phyloP scores from a whole-genome alignment of 1,284 basidiomycete species.

The Leccinum subspadiceum region DNA sequence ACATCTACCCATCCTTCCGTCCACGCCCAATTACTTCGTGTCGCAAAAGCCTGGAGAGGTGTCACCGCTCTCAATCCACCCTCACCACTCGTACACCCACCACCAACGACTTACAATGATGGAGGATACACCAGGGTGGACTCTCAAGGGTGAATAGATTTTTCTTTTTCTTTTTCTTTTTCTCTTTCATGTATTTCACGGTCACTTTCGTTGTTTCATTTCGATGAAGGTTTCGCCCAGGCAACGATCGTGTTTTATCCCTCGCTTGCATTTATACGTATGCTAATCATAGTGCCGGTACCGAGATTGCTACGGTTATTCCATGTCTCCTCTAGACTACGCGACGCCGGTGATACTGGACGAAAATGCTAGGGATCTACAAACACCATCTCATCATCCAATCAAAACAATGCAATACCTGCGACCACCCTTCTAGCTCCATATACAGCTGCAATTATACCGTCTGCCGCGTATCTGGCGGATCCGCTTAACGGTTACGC shows the following conservation, averaged over 20 bases:
- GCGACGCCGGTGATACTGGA: conserved; percentile 32
- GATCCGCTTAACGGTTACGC: conserved; percentile 72
- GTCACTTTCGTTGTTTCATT: conserved; percentile 1
- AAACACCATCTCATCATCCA: conserved; percentile 21
- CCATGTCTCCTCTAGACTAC: conserved; percentile 32
- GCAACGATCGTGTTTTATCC: conserved; percentile 10
- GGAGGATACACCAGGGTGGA: conserved; percentile 24
- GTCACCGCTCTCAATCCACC: conserved; percentile 55
- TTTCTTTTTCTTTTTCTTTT: conserved; percentile 1
- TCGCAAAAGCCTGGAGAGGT: conserved; percentile 68
- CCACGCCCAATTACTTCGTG: conserved; percentile 51
- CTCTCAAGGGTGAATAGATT: conserved; percentile 31
- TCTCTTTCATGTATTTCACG: neutral
- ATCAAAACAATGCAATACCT: conserved; percentile 48
- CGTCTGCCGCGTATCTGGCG: conserved; percentile 58
- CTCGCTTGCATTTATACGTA: conserved; percentile 14
- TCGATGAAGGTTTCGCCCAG: conserved; percentile 12
- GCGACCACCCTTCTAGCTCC: conserved; percentile 52
- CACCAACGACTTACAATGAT: conserved; percentile 26
- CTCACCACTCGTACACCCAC: conserved; percentile 19
- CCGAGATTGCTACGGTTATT: conserved; percentile 31
- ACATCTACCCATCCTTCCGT: conserved; percentile 43
- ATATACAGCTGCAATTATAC: conserved; percentile 56
- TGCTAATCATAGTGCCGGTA: conserved; percentile 29
- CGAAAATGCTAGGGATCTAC: conserved; percentile 19